Evolutionary conservation across 768 basidiomycete species (phyloP).

Genomic region (Cystofilobasidium bisporidii): DNA sequence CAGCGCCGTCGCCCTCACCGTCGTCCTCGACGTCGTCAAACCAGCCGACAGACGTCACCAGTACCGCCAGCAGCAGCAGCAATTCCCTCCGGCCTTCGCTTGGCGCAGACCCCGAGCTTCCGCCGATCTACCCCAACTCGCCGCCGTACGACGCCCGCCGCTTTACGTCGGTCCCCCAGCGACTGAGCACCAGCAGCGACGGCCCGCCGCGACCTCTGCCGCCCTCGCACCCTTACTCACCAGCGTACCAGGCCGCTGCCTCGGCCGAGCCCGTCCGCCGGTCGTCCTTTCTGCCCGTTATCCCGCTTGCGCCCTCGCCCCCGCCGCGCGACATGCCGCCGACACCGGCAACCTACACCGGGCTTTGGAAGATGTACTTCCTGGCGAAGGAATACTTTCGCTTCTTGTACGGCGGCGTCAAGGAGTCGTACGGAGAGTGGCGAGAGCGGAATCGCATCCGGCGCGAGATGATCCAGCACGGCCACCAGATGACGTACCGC

Average conservation of each 20-base stretch:
- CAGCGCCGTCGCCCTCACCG: too few relatives aligned
- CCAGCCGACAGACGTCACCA: too few relatives aligned
- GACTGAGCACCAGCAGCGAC: too few relatives aligned
- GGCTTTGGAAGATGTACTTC: neutral
- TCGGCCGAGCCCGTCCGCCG: too few relatives aligned
- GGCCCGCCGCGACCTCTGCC: neutral
- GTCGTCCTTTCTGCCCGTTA: neutral
- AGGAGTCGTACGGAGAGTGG: neutral
- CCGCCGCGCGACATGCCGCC: constrained; percentile 3
- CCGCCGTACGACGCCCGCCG: neutral
- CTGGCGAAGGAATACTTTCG: constrained; percentile 5
- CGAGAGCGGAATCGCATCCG: neutral
- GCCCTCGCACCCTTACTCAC: neutral
- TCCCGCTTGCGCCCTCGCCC: constrained; percentile 1
- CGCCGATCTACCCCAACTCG: neutral
- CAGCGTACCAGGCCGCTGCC: neutral
- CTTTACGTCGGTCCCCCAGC: neutral
- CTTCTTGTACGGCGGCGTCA: constrained; percentile 5
- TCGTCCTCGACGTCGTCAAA: too few relatives aligned
- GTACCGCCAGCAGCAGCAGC: too few relatives aligned
- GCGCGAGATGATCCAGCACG: neutral
- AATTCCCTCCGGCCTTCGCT: neutral
- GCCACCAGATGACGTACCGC: neutral
- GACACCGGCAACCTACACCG: neutral
- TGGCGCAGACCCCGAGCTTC: neutral